Percentiles rank a stretch among this genome's conserved stretches.
phyloP scores from a whole-genome alignment of 768 basidiomycete species.

The Lactarius vividus region DNA sequence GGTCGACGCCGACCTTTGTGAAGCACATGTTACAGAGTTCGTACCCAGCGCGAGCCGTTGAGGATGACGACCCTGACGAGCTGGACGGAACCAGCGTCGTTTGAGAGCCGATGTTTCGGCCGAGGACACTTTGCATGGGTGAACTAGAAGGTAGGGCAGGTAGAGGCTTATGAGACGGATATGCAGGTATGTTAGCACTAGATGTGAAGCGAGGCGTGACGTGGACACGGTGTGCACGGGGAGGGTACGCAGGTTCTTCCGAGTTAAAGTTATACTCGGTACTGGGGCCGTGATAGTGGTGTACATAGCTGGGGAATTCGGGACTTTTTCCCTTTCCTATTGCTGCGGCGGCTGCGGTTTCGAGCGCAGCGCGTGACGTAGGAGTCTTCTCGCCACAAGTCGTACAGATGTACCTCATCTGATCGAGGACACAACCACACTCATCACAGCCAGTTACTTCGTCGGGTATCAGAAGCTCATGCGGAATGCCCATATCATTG shows the following conservation, averaged over 20 bases:
- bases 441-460: constrained; percentile 79
- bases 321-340: constrained; percentile 53
- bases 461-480: constrained; percentile 51
- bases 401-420: constrained; percentile 87
- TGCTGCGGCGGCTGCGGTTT: constrained; percentile 27
- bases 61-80: constrained; percentile 24
- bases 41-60: constrained; percentile 48
- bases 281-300: constrained; percentile 15
- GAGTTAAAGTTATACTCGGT: constrained; percentile 4
- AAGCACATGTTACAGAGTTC: constrained; percentile 85
- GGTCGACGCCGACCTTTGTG: constrained; percentile 70
- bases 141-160: constrained; percentile 40
- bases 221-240: constrained; percentile 19
- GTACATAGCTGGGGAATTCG: constrained; percentile 22
- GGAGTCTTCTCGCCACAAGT: constrained; percentile 81
- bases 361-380: constrained; percentile 22
- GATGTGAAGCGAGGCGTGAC: constrained; percentile 2
- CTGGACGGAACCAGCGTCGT: constrained; percentile 25
- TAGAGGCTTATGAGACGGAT: constrained; percentile 41
- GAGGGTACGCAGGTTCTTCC: constrained; percentile 6
- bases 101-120: constrained; percentile 18
- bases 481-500: constrained; percentile 36
- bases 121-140: constrained; percentile 14
- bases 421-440: constrained; percentile 70
- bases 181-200: constrained; percentile 1